Conservation (phyloP, 78 protist species). For the Tieghemostelium lacteum region DNA sequence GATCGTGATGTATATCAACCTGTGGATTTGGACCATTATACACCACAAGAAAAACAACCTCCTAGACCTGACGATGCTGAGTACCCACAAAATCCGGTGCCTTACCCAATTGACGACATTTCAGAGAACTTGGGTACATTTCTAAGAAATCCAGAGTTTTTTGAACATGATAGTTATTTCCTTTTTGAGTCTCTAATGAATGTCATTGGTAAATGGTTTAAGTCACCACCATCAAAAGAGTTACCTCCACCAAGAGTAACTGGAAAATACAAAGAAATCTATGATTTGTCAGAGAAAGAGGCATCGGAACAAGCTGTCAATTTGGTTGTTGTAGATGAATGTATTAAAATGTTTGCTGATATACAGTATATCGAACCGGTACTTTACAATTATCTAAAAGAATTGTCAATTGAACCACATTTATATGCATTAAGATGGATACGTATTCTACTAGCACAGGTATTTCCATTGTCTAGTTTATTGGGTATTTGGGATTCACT, state of each 20-base stretch:
- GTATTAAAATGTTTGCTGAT: conserved; percentile 36
- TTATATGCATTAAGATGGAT: conserved; percentile 82
- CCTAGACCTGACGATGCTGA: no score
- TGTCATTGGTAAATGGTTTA: conserved; percentile 47
- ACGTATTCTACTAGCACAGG: conserved; percentile 84
- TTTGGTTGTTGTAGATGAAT: conserved; percentile 38
- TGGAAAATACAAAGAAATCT: conserved; percentile 1
- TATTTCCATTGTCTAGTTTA: conserved; percentile 79
- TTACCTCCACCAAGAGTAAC: conserved; percentile 11
- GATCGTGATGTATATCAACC: neutral
- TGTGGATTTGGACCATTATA: neutral
- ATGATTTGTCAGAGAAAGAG: conserved; percentile 27
- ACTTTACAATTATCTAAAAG: conserved; percentile 31
- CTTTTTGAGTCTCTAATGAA: conserved; percentile 54
- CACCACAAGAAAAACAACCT: neutral
- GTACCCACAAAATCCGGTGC: neutral
- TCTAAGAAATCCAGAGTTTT: conserved; percentile 35
- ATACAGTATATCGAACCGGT: conserved; percentile 38
- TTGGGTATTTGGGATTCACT: conserved; percentile 86
- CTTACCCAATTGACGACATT: neutral
- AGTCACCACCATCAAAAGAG: conserved; percentile 54
- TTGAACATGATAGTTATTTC: conserved; percentile 62
- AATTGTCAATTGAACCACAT: conserved; percentile 65
- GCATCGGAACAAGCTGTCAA: conserved; percentile 16
- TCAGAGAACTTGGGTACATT: neutral